A percentile compares a stretch with the other conserved stretches of the same genome.
Conservation (phyloP, 345 rosid genomes). For the Eucalyptus lansdowneana region DNA sequence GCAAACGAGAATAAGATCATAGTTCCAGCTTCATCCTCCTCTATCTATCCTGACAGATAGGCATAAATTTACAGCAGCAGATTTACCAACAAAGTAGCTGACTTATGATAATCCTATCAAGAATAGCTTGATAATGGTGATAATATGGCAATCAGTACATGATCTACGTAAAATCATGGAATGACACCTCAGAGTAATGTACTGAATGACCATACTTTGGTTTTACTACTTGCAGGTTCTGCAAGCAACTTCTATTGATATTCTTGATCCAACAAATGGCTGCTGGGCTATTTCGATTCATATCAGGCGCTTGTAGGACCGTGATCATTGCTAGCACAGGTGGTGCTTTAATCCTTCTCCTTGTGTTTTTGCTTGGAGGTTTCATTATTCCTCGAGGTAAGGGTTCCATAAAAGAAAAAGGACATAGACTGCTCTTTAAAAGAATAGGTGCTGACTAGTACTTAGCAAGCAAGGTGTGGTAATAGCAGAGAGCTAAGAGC, state of each 20-base stretch:
- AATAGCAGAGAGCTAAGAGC: not conserved
- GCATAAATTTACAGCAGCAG: not conserved
- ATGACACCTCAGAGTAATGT: no score
- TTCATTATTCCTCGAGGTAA: constrained; percentile 66
- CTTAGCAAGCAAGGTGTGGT: not conserved
- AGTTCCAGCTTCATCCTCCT: not conserved
- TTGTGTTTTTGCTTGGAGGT: constrained; percentile 73
- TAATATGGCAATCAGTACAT: not conserved
- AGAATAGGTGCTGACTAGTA: not conserved
- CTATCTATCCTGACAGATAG: not conserved
- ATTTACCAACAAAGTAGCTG: not conserved
- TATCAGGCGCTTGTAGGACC: constrained; percentile 52
- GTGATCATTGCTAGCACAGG: constrained; percentile 69
- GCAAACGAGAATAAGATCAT: not conserved
- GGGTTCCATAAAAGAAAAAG: not conserved
- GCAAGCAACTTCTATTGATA: constrained; percentile 52
- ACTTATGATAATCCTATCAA: not conserved
- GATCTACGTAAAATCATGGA: not conserved
- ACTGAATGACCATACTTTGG: not conserved
- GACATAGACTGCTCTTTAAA: not conserved
- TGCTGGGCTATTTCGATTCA: constrained; percentile 49
- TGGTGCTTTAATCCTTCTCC: constrained; percentile 55
- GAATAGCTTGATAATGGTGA: not conserved
- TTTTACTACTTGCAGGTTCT: constrained; percentile 39
- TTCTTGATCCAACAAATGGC: constrained; percentile 82